Evolutionary conservation across 2,329 filamentous ascomycete species (phyloP).

Genomic region (Cercospora sp.): DNA sequence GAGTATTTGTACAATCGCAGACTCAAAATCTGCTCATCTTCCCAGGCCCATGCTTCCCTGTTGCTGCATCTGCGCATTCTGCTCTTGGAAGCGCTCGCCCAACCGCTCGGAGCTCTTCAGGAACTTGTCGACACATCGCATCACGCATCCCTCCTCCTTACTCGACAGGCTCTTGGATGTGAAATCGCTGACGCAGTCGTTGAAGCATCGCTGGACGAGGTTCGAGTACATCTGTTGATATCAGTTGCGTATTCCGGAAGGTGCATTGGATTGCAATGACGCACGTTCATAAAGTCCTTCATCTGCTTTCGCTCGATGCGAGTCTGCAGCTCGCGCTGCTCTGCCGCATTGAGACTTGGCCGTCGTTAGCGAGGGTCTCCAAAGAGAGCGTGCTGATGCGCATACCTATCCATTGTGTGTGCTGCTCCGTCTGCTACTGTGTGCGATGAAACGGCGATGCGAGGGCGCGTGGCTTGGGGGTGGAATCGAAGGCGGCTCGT

Average conservation of each 20-base stretch:
- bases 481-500: background rate
- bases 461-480: background rate
- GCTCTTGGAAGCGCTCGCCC: conserved; percentile 83
- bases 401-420: conserved; percentile 34
- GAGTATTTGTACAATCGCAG: conserved; percentile 18
- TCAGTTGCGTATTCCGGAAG: background rate
- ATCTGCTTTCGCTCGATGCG: conserved; percentile 98
- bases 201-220: conserved; percentile 87
- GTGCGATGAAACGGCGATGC: background rate
- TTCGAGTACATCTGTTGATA: conserved; percentile 64
- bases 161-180: conserved; percentile 90
- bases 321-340: conserved; percentile 89
- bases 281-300: conserved; percentile 97
- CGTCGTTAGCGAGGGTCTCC: conserved; percentile 1
- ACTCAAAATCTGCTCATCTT: conserved; percentile 21
- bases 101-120: conserved; percentile 89
- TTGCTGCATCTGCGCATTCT: conserved; percentile 69
- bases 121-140: conserved; percentile 94
- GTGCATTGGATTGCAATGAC: conserved; percentile 41
- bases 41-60: conserved; percentile 47
- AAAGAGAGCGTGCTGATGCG: conserved; percentile 17
- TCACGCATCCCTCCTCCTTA: conserved; percentile 87
- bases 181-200: conserved; percentile 97
- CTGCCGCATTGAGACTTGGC: conserved; percentile 67
- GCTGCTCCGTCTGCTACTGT: background rate